These are phyloP conservation scores for Przewalskia tangutica DNA, from an alignment of 257 asterid species.

Conservation along the genomic window DNA sequence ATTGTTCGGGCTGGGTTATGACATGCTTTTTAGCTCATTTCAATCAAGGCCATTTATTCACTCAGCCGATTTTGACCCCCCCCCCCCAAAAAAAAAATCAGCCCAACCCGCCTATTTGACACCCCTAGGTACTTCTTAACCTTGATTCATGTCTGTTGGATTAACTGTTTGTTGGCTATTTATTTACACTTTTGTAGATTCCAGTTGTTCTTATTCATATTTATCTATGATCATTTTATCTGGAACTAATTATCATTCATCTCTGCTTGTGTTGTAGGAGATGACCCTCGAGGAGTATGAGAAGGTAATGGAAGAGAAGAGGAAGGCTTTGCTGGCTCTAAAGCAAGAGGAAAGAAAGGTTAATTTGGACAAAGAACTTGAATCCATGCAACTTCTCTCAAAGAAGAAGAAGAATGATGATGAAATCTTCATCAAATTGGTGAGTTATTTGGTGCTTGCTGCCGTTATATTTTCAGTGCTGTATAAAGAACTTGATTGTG, in stretches of 20 bases:
- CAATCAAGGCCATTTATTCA: no score
- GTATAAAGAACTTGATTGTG: neutral
- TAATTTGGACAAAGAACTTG: slow-evolving; percentile 45
- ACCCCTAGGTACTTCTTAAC: neutral
- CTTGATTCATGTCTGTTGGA: neutral
- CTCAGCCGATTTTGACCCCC: no score
- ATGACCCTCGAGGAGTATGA: slow-evolving; percentile 75
- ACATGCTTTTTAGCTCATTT: no score
- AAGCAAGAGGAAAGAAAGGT: slow-evolving; percentile 65
- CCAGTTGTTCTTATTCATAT: neutral
- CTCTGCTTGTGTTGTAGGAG: slow-evolving; percentile 25
- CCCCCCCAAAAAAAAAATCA: no score
- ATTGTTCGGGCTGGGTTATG: no score
- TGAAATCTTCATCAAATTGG: slow-evolving; percentile 57
- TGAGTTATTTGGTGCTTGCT: slow-evolving; percentile 3
- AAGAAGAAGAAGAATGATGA: slow-evolving; percentile 59
- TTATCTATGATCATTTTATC: neutral
- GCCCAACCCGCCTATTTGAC: no score
- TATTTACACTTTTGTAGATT: neutral
- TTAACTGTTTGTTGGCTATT: neutral
- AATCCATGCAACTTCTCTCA: slow-evolving; percentile 57
- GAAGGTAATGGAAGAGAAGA: slow-evolving; percentile 56
- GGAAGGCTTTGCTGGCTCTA: slow-evolving; percentile 39
- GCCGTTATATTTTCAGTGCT: neutral
- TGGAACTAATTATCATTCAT: neutral